phyloP scores from a whole-genome alignment of 257 asterid species.

The Solanum lignicaule region DNA sequence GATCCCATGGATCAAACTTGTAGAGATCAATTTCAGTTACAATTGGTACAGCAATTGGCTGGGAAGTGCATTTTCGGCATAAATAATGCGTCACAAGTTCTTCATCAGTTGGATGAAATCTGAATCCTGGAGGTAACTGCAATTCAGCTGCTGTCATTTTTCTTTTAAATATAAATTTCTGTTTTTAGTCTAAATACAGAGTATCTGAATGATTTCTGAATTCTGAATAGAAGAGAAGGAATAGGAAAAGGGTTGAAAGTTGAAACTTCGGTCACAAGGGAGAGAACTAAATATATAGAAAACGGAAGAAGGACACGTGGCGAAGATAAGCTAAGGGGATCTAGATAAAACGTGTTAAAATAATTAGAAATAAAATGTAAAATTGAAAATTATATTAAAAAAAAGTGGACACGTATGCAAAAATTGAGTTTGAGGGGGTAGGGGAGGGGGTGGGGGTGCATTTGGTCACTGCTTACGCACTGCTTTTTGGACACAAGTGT shows the following conservation, averaged over 20 bases:
- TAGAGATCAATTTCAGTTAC: conserved; percentile 76
- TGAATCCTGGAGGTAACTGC: conserved; percentile 76
- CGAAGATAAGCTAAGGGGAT: conserved; percentile 12
- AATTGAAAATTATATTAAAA: conserved; percentile 18
- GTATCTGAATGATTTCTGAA: neutral
- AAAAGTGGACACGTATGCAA: conserved; percentile 34
- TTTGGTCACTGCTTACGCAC: conserved; percentile 54
- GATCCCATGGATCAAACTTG: conserved; percentile 75
- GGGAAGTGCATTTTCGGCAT: conserved; percentile 56
- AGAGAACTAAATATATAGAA: conserved; percentile 36
- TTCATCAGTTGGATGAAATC: conserved; percentile 89
- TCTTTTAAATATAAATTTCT: neutral
- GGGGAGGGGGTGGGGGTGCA: neutral
- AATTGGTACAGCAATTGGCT: conserved; percentile 57
- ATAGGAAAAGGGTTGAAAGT: conserved; percentile 20
- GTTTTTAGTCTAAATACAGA: neutral
- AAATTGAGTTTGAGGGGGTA: conserved; percentile 1
- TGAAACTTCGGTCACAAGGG: conserved; percentile 54
- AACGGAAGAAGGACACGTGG: conserved; percentile 36
- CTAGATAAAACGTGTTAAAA: conserved; percentile 38
- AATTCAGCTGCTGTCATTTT: conserved; percentile 37
- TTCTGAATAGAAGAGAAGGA: neutral
- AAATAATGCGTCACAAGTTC: conserved; percentile 80
- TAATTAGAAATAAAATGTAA: conserved; percentile 8
- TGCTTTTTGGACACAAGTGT: conserved; percentile 20